Base-by-base conservation (phyloP, 495 filamentous ascomycete genomes). In the Podospora tetraspora region DNA sequence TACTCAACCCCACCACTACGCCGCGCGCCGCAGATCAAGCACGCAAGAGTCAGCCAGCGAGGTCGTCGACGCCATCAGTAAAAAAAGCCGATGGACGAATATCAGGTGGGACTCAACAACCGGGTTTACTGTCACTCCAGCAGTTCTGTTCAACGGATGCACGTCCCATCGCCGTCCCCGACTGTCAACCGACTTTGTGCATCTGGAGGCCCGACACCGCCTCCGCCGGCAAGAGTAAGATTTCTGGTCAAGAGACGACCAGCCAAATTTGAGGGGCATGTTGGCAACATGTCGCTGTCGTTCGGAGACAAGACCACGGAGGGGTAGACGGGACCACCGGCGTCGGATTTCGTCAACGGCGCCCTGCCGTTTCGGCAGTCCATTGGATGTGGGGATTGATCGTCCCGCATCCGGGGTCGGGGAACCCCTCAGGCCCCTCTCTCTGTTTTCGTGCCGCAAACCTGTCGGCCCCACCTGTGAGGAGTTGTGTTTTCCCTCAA, bases 371-470 rank as follows among this genome's bases (percentile, higher is more conserved):
- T 76, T 72, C 64, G 62, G 75, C 71, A 58, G 66, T 56, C 32
- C n/a, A 34, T 43, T 66, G 52, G 25, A 57, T 58, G 73, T 73
- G 71, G 70, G 64, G 71, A 69, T 58, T 74, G 73, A 77, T 75
- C 75, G 71, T 73, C 75, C 75, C 71, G 75, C 71, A 64, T 62
- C 63, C 68, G 73, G 63, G 68, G 63, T 66, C 61, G 73, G 69
- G 67, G 70, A 67, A 68, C 68, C 66, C 66, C 61, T 57, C 16
- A 56, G 30, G 66, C 37, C 57, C 57, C 57, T 43, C 29, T 6
- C 62, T 7, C 12, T 62, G n/a, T 29, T 30, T 3, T 52, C 37
- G 25, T 30, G 63, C 63, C 63, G 63, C 63, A 59, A 58, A 19
- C 6, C 43, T 52, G 16, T n/a, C 43, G 43, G 43, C 16, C 43